A percentile compares a stretch with the other conserved stretches of the same genome.
phyloP scores from a whole-genome alignment of 169 alveolate genomes.

The Neospora caninum region DNA sequence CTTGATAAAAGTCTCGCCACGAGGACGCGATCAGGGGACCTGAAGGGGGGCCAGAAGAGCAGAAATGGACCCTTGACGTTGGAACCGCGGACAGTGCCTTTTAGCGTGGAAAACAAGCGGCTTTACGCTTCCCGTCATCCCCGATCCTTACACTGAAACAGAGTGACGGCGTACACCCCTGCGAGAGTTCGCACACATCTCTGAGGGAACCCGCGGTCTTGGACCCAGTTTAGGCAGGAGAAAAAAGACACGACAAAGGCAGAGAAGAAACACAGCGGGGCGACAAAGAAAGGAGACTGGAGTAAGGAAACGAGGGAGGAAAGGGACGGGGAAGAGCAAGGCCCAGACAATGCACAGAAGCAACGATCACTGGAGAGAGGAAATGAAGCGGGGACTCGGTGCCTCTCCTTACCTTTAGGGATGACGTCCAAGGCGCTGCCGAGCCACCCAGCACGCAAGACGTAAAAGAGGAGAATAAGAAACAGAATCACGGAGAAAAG shows the following conservation, averaged over 20 bases:
- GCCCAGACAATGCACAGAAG: background rate
- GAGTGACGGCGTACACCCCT: no score
- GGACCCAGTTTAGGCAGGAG: background rate
- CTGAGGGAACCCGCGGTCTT: no score
- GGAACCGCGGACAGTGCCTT: no score
- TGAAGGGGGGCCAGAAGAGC: background rate
- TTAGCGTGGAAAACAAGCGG: no score
- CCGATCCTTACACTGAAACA: no score
- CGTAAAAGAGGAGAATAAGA: constrained; percentile 41
- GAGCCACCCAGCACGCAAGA: constrained; percentile 52
- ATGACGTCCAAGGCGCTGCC: constrained; percentile 38
- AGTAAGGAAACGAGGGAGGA: background rate
- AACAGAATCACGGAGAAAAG: background rate
- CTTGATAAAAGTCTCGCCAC: constrained; percentile 42
- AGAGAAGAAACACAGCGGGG: background rate
- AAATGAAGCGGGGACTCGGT: background rate
- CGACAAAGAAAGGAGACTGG: background rate
- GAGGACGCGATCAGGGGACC: background rate
- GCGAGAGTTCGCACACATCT: no score
- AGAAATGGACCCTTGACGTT: background rate
- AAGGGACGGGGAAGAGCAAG: background rate
- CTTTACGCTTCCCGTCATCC: no score
- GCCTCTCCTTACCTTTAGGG: constrained; percentile 22
- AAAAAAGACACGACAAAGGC: background rate
- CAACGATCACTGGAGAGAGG: background rate